Evolutionary conservation across 768 basidiomycete species (phyloP), one percentile per base, ranked within the genome.

Genomic region (Calocybe gangraenosa): DNA sequence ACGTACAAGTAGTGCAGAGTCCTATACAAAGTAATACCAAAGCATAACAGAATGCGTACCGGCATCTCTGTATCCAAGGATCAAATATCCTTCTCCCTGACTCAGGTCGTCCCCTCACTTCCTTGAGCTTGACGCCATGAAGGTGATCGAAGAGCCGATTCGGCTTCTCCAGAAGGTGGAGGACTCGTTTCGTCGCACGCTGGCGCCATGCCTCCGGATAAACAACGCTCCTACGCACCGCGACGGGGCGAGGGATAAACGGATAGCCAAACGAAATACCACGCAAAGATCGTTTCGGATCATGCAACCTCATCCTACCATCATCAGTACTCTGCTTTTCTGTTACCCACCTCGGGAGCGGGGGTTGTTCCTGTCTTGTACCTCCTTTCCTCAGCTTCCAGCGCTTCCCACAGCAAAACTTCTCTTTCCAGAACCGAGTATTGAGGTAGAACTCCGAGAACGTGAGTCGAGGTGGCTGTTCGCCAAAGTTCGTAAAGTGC

Each of bases 231-330:
- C 60, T 63, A 50, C 56, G 58, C 61, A 51, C 54, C 52, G 33
- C 40, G 9, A 64, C 62, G 2, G 78, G 74, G 8, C 79, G 73
- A 2, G 79, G 69, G 30, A 82, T 67, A 50, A 83, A 81, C 11
- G 82, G 82, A 48, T 83, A 80, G 11, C 81, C 76, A 48, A 73
- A 74, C 13, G 68, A 73, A 33, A 75, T 74, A 1, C 73, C 74
- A 40, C 65, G 64, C 59, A 74, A 45, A 2, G 69, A 60, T 45
- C 71, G 64, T 60, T 71, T 71, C 33, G 73, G 64, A 56, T 70
- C 66, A 58, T 73, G 65, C 54, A 74, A 47, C 54, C 67, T 51
- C 59, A 72, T 60, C 49, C 73, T 59, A 38, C 69, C 67, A 44
- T 69, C 65, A 42, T 71, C 65, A 30, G 71, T 65, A 49, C 64